Percentiles rank a stretch among this genome's conserved stretches.
phyloP scores from a whole-genome alignment of 148 eudicot genomes.

The Mesembryanthemum crystallinum region DNA sequence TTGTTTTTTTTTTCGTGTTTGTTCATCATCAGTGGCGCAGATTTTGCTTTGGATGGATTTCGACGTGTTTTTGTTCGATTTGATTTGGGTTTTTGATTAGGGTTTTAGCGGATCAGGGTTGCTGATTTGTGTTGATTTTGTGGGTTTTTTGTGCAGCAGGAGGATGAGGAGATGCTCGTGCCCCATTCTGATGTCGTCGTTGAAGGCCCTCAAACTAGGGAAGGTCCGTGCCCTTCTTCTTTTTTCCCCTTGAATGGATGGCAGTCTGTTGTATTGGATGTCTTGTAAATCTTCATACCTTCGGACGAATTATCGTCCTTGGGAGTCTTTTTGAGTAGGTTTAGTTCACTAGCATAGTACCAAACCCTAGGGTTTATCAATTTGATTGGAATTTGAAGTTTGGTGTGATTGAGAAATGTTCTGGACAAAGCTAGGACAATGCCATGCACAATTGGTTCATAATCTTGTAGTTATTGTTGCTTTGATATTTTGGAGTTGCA shows the following conservation, averaged over 20 bases:
- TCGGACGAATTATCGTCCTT: background rate
- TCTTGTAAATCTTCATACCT: background rate
- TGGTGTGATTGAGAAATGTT: background rate
- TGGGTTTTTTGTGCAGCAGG: constrained; percentile 47
- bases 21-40: background rate
- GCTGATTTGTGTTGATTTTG: constrained; percentile 25
- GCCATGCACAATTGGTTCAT: background rate
- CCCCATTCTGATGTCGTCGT: constrained; percentile 64
- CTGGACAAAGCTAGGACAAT: background rate
- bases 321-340: background rate
- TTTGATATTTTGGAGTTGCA: background rate
- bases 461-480: background rate
- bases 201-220: constrained; percentile 69
- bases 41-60: constrained; percentile 10
- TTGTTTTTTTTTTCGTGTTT: background rate
- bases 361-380: constrained; percentile 12
- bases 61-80: constrained; percentile 11
- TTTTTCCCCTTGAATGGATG: background rate
- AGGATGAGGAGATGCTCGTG: constrained; percentile 85
- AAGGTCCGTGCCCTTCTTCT: constrained; percentile 41
- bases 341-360: background rate
- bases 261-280: background rate
- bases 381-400: background rate
- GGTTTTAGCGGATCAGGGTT: constrained; percentile 44
- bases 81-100: constrained; percentile 18